Conservation (phyloP, 2,329 filamentous ascomycete genomes). For the Pestalotiopsis sp. region DNA sequence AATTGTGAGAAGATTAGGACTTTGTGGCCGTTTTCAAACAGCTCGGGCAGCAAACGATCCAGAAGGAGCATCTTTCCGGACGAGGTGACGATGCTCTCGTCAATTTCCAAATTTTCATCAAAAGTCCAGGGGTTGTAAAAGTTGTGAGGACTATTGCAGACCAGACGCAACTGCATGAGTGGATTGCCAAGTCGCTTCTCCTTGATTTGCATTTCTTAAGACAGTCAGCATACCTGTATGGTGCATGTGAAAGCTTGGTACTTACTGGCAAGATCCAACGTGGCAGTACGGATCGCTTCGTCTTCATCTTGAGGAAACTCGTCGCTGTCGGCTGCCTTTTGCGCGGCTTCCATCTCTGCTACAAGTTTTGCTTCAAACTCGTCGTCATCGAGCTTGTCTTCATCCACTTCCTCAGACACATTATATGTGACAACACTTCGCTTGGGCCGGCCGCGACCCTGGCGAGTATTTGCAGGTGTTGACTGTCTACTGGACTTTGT, state of each 20-base stretch:
- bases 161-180: slow-evolving; percentile 86
- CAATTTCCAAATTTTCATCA: slow-evolving; percentile 60
- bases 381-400: slow-evolving; percentile 72
- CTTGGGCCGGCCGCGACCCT: slow-evolving; percentile 50
- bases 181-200: slow-evolving; percentile 93
- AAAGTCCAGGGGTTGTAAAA: slow-evolving; percentile 90
- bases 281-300: slow-evolving; percentile 67
- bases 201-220: slow-evolving; percentile 76
- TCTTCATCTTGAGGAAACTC: slow-evolving; percentile 49
- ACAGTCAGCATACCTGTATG: background rate
- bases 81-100: slow-evolving; percentile 81
- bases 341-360: slow-evolving; percentile 54
- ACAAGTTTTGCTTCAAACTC: slow-evolving; percentile 82
- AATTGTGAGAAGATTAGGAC: slow-evolving; percentile 97
- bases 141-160: slow-evolving; percentile 93
- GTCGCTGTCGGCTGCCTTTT: slow-evolving; percentile 33
- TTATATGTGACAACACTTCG: slow-evolving; percentile 51
- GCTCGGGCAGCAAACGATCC: slow-evolving; percentile 77
- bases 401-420: slow-evolving; percentile 61
- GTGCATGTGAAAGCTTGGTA: slow-evolving; percentile 17
- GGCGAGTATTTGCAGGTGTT: slow-evolving; percentile 63
- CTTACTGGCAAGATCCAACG: slow-evolving; percentile 76
- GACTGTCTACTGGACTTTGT: slow-evolving; percentile 74
- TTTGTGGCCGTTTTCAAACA: slow-evolving; percentile 80
- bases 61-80: slow-evolving; percentile 96